Percentiles rank a stretch among this genome's conserved stretches.
Conservation (phyloP, 2,329 filamentous ascomycete genomes). For the Paecilomyces formosus region DNA sequence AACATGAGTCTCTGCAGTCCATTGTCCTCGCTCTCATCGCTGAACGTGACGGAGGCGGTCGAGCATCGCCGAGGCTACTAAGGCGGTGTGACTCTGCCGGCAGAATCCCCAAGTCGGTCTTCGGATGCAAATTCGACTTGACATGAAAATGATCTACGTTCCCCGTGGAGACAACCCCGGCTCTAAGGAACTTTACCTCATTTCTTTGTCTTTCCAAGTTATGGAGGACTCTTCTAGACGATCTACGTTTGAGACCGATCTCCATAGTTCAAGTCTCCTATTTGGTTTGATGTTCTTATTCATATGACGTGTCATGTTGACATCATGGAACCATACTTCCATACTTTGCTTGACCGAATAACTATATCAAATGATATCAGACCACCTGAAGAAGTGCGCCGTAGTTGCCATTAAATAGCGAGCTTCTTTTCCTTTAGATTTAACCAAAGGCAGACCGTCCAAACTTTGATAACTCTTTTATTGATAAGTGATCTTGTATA, state of each 20-base stretch:
- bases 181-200: background rate
- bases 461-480: background rate
- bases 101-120: background rate
- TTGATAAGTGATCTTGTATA: background rate
- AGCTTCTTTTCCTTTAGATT: background rate
- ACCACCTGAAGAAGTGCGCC: background rate
- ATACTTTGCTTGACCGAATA: background rate
- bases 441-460: background rate
- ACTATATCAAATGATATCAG: background rate
- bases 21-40: background rate
- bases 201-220: background rate
- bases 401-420: background rate
- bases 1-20: background rate
- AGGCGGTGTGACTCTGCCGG: background rate
- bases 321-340: background rate
- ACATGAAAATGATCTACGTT: background rate
- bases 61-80: background rate
- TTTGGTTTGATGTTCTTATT: background rate
- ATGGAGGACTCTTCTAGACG: background rate
- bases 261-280: background rate
- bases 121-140: background rate
- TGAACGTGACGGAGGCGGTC: conserved; percentile 1
- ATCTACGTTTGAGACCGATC: background rate
- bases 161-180: background rate
- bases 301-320: background rate